These are phyloP conservation scores for Stephania cephalantha DNA, from an alignment of 164 flowering plant species.

Conservation along the genomic window DNA sequence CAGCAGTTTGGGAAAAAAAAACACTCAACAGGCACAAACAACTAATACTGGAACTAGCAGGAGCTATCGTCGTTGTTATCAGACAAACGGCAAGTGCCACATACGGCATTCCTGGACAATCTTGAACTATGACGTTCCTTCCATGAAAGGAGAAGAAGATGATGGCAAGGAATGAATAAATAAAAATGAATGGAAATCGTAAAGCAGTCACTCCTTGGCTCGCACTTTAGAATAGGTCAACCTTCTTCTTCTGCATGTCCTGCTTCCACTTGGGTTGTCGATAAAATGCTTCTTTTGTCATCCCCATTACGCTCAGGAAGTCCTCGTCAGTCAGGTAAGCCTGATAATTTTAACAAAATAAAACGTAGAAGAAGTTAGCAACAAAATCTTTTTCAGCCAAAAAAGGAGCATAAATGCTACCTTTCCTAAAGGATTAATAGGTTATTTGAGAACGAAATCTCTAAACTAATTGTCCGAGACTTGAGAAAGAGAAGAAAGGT, in stretches of 20 bases:
- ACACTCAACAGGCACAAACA: constrained; percentile 29
- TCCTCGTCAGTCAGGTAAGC: constrained; percentile 80
- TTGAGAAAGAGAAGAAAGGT: too few relatives aligned
- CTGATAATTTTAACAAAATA: constrained; percentile 26
- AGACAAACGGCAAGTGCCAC: constrained; percentile 15
- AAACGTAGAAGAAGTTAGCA: neutral
- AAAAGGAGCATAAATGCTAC: neutral
- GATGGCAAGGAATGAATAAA: constrained; percentile 3
- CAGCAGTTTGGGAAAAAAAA: constrained; percentile 23
- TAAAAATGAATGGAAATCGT: neutral
- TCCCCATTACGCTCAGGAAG: constrained; percentile 61
- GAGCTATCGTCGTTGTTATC: constrained; percentile 21
- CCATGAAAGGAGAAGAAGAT: constrained; percentile 3
- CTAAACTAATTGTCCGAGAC: too few relatives aligned
- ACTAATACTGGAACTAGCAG: constrained; percentile 10
- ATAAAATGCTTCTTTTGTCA: constrained; percentile 75
- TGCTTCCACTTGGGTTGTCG: constrained; percentile 93
- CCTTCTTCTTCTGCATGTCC: constrained; percentile 83
- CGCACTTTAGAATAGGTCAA: constrained; percentile 59
- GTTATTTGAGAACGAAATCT: neutral
- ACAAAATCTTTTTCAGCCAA: neutral
- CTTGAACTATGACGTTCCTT: neutral
- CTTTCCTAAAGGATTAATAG: neutral
- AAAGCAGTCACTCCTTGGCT: constrained; percentile 8
- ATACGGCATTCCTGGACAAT: neutral